These are phyloP conservation scores for Penicillium sp. DNA, from an alignment of 2,329 filamentous ascomycete species.

Conservation along the genomic window DNA sequence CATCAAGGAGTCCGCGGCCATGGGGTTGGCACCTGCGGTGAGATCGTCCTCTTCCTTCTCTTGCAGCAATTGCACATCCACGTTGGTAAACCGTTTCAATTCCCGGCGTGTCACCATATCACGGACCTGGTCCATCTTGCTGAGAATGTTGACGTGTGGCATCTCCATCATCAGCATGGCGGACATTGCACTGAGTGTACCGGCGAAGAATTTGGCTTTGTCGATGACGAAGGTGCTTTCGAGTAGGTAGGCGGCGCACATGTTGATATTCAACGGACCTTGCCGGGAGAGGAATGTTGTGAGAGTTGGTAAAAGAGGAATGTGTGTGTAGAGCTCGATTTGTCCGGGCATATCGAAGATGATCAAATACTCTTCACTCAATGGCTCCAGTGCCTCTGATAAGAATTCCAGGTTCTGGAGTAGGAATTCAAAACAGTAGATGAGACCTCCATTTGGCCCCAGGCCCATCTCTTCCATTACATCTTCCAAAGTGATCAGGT, in stretches of 20 bases:
- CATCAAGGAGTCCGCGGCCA: constrained; percentile 63
- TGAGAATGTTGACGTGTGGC: constrained; percentile 89
- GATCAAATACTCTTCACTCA: constrained; percentile 92
- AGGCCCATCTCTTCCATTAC: constrained; percentile 92
- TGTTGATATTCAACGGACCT: constrained; percentile 75
- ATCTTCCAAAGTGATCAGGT: constrained; percentile 85
- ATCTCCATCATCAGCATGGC: constrained; percentile 98
- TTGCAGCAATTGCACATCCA: constrained; percentile 72
- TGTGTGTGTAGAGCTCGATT: constrained; percentile 96
- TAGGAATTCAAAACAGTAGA: constrained; percentile 94
- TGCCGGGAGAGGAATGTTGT: constrained; percentile 70
- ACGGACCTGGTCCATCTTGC: constrained; percentile 95
- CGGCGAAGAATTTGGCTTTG: constrained; percentile 92
- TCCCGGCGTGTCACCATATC: constrained; percentile 80
- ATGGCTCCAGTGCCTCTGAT: constrained; percentile 69
- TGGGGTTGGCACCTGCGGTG: constrained; percentile 52
- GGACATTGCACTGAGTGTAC: constrained; percentile 91
- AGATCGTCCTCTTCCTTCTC: constrained; percentile 49
- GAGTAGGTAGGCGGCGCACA: constrained; percentile 88
- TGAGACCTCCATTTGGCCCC: constrained; percentile 82
- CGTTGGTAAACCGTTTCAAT: constrained; percentile 79
- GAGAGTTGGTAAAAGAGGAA: constrained; percentile 79
- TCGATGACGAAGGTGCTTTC: constrained; percentile 94
- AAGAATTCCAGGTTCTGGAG: constrained; percentile 91
- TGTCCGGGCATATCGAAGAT: constrained; percentile 98